These are phyloP conservation scores for Hirschfeldia incana DNA, from an alignment of 345 rosid genomes.

Conservation along the genomic window DNA sequence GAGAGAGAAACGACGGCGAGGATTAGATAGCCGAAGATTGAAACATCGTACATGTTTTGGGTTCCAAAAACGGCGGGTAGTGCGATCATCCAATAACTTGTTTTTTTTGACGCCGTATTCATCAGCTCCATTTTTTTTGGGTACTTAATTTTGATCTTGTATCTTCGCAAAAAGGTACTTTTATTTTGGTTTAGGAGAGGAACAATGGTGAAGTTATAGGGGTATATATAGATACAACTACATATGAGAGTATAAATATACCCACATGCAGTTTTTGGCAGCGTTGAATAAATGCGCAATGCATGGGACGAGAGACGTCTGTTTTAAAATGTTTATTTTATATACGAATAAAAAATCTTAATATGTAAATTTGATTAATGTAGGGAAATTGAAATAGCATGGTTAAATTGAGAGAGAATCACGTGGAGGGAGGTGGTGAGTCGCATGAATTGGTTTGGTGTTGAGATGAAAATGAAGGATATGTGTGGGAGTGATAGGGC, in stretches of 20 bases:
- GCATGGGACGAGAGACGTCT: slow-evolving; percentile 43
- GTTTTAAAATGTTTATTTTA: slow-evolving; percentile 22
- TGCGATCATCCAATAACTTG: slow-evolving; percentile 60
- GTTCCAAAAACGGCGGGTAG: slow-evolving; percentile 61
- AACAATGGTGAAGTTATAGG: slow-evolving; percentile 30
- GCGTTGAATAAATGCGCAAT: slow-evolving; percentile 39
- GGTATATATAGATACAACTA: slow-evolving; percentile 2
- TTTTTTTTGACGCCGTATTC: slow-evolving; percentile 45
- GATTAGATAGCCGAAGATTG: slow-evolving; percentile 44
- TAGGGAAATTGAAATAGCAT: slow-evolving; percentile 6
- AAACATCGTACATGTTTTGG: slow-evolving; percentile 36
- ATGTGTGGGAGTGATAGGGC: slow-evolving; percentile 30
- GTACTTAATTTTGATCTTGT: not conserved
- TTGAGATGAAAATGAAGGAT: slow-evolving; percentile 30
- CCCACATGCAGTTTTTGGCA: slow-evolving; percentile 38
- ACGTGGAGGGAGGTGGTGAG: slow-evolving; percentile 42
- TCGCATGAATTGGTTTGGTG: slow-evolving; percentile 34
- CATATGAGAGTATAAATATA: slow-evolving; percentile 6
- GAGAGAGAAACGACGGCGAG: slow-evolving; percentile 40
- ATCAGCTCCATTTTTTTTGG: slow-evolving; percentile 28
- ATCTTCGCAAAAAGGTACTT: slow-evolving; percentile 23
- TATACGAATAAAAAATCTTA: not conserved
- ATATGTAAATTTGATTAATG: slow-evolving; percentile 16
- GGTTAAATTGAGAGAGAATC: slow-evolving; percentile 42
- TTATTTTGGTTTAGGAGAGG: slow-evolving; percentile 4